Percentiles rank a stretch among this genome's conserved stretches.
phyloP scores from a whole-genome alignment of 257 asterid species.

The Rauvolfia tetraphylla region DNA sequence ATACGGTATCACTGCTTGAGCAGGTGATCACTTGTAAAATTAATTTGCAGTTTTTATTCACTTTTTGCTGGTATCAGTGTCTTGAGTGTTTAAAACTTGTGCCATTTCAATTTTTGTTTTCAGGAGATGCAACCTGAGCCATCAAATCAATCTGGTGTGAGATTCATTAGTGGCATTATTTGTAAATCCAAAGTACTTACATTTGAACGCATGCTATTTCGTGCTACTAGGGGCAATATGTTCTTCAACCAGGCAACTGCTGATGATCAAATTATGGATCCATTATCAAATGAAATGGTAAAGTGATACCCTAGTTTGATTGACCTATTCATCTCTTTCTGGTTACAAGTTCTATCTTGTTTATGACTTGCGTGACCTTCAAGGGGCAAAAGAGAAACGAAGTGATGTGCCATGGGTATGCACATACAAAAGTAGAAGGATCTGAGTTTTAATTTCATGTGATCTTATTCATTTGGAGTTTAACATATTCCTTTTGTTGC shows the following conservation, averaged over 20 bases:
- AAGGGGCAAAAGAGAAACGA: neutral
- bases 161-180: conserved; percentile 89
- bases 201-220: conserved; percentile 96
- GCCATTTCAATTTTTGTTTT: conserved; percentile 15
- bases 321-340: neutral
- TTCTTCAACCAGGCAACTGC: conserved; percentile 85
- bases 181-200: conserved; percentile 71
- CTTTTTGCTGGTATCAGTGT: neutral
- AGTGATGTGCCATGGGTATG: neutral
- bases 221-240: conserved; percentile 98
- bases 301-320: neutral
- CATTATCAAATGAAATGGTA: conserved; percentile 82
- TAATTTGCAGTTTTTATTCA: neutral
- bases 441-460: neutral
- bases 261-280: conserved; percentile 76
- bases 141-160: conserved; percentile 79
- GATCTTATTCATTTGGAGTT: neutral
- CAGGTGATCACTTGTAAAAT: conserved; percentile 45
- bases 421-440: neutral
- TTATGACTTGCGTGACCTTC: neutral
- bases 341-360: neutral
- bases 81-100: neutral
- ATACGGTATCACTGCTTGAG: conserved; percentile 70
- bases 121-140: conserved; percentile 89
- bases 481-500: neutral